phyloP scores from a whole-genome alignment of 2,329 filamentous ascomycete species.

The Penicillium sp. region DNA sequence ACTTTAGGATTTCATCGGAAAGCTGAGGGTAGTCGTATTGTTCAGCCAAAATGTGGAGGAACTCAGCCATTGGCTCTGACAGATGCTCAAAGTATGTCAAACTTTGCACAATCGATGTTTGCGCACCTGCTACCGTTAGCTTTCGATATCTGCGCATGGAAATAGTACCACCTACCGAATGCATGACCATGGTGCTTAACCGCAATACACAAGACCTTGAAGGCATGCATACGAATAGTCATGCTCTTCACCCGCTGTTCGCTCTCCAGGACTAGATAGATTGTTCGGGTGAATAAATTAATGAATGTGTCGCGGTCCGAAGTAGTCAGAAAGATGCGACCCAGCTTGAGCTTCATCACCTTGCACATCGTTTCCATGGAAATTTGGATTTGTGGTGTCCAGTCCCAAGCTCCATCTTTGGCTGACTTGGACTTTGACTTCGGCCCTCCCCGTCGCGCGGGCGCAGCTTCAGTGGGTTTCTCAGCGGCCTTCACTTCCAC shows the following conservation, averaged over 20 bases:
- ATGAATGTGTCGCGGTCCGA: constrained; percentile 96
- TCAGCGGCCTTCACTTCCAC: constrained; percentile 93
- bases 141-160: not conserved
- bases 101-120: constrained; percentile 97
- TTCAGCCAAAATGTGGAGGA: constrained; percentile 91
- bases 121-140: constrained; percentile 67
- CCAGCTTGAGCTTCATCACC: constrained; percentile 87
- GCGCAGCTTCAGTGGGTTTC: constrained; percentile 74
- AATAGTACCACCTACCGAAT: constrained; percentile 66
- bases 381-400: constrained; percentile 80
- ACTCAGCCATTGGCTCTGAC: constrained; percentile 99
- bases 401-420: constrained; percentile 86
- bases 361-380: constrained; percentile 96
- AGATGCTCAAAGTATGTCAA: constrained; percentile 97
- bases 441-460: constrained; percentile 73
- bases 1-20: constrained; percentile 83
- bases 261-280: constrained; percentile 92
- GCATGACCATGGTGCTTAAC: constrained; percentile 98
- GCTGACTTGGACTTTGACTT: constrained; percentile 73
- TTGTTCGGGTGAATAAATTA: constrained; percentile 84
- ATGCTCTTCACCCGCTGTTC: constrained; percentile 90
- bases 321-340: constrained; percentile 92
- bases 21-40: constrained; percentile 98
- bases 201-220: constrained; percentile 94
- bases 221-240: constrained; percentile 91